Conservation (phyloP, 2,329 filamentous ascomycete genomes). For the Aspergillus luchuensis region DNA sequence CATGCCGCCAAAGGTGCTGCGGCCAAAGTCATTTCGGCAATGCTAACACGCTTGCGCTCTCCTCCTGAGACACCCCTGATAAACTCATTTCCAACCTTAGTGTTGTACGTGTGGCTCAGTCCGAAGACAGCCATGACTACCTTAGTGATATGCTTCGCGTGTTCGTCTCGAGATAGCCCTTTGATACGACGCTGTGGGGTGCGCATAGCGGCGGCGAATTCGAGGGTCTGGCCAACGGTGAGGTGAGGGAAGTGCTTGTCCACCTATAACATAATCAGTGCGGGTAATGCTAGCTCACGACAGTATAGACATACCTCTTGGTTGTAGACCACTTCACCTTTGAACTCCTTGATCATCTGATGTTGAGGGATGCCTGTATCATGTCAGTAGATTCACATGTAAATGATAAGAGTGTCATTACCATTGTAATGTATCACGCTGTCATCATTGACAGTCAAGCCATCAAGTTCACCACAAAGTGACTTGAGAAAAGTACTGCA, state of each 20-base stretch:
- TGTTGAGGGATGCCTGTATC: slow-evolving; percentile 28
- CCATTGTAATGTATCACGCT: slow-evolving; percentile 81
- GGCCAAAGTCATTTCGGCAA: slow-evolving; percentile 52
- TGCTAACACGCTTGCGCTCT: slow-evolving; percentile 59
- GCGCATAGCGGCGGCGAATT: slow-evolving; percentile 69
- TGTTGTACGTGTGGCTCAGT: slow-evolving; percentile 47
- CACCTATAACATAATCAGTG: slow-evolving; percentile 69
- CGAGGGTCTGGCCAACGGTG: slow-evolving; percentile 71
- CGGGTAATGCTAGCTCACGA: slow-evolving; percentile 55
- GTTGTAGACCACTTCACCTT: slow-evolving; percentile 41
- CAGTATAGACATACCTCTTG: slow-evolving; percentile 20
- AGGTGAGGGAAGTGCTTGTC: slow-evolving; percentile 69
- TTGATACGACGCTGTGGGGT: slow-evolving; percentile 34
- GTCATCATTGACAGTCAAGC: slow-evolving; percentile 67
- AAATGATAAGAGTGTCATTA: neutral
- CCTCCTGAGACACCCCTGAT: slow-evolving; percentile 61
- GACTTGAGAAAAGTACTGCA: slow-evolving; percentile 85
- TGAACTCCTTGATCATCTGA: slow-evolving; percentile 39
- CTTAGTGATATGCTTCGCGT: slow-evolving; percentile 19
- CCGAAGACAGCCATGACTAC: slow-evolving; percentile 43
- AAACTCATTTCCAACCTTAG: slow-evolving; percentile 53
- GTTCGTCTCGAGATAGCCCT: neutral
- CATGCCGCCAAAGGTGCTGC: slow-evolving; percentile 43
- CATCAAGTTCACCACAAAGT: slow-evolving; percentile 76
- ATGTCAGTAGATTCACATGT: neutral